These are phyloP conservation scores for Fabrea salina DNA, from an alignment of 169 alveolate genomes.

Conservation along the genomic window DNA sequence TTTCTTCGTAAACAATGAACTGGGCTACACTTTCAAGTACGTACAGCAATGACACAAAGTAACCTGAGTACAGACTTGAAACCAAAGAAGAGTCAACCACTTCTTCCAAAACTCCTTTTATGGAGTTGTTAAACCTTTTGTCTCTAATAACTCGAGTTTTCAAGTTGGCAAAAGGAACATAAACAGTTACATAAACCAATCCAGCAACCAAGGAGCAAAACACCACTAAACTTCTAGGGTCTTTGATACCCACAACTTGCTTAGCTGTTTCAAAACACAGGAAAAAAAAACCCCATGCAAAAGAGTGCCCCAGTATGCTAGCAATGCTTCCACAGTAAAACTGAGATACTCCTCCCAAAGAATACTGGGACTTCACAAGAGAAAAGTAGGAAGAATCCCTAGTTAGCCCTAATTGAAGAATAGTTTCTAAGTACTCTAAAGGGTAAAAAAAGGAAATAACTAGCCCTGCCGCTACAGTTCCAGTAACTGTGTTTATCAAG, in stretches of 20 bases:
- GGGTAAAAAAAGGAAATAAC: slow-evolving; percentile 5
- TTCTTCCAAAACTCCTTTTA: neutral
- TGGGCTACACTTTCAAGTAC: slow-evolving; percentile 4
- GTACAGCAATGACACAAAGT: neutral
- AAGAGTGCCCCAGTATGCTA: neutral
- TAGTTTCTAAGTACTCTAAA: neutral
- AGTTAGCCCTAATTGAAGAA: neutral
- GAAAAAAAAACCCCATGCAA: slow-evolving; percentile 19
- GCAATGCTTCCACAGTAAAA: neutral
- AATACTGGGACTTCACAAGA: neutral
- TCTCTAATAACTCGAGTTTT: neutral
- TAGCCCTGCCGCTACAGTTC: neutral
- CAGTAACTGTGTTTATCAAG: neutral
- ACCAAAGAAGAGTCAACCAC: neutral
- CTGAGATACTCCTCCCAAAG: neutral
- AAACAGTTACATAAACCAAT: neutral
- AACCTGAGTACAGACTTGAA: neutral
- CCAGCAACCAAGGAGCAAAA: neutral
- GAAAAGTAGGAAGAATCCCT: neutral
- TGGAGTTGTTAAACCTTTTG: neutral
- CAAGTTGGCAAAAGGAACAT: neutral
- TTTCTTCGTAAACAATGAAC: neutral
- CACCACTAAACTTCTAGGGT: neutral
- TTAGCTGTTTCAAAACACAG: neutral
- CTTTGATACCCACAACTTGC: neutral